These are phyloP conservation scores for Backusella liffmaniae DNA, from an alignment of 192 early-diverging fungal species.

Conservation along the genomic window DNA sequence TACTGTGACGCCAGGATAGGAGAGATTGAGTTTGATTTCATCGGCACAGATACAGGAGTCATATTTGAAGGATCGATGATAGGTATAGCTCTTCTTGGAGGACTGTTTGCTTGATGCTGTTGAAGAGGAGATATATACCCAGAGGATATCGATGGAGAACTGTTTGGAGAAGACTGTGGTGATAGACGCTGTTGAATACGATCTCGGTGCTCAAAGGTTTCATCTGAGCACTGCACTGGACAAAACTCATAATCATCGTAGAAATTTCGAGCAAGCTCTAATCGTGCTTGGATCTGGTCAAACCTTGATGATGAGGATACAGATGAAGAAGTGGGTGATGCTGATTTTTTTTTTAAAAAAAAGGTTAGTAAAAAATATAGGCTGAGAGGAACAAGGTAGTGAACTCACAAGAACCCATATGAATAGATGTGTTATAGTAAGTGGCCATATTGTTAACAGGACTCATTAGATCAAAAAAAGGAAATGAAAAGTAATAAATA, in stretches of 20 bases:
- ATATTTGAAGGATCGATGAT: slow-evolving; percentile 52
- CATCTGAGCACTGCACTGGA: slow-evolving; percentile 48
- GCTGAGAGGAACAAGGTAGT: not conserved
- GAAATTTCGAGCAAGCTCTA: slow-evolving; percentile 52
- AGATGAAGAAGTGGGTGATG: not conserved
- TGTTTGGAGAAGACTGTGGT: slow-evolving; percentile 21
- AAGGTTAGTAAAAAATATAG: not conserved
- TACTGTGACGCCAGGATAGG: slow-evolving; percentile 11
- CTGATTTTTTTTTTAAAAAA: not conserved
- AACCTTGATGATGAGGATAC: slow-evolving; percentile 19
- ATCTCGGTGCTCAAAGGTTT: slow-evolving; percentile 40
- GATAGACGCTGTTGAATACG: slow-evolving; percentile 24
- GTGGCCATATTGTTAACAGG: slow-evolving; percentile 2
- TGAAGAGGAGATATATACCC: slow-evolving; percentile 6
- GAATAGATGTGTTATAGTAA: slow-evolving; percentile 12
- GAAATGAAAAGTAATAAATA: not conserved
- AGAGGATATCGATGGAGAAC: slow-evolving; percentile 15
- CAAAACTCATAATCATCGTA: slow-evolving; percentile 61
- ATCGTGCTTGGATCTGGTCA: slow-evolving; percentile 45
- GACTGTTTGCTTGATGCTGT: not conserved
- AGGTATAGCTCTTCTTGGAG: slow-evolving; percentile 41
- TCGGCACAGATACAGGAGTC: slow-evolving; percentile 42
- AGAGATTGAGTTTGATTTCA: slow-evolving; percentile 4
- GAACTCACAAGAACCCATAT: slow-evolving; percentile 2
- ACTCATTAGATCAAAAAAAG: slow-evolving; percentile 10